Base-by-base conservation (phyloP, 1,284 basidiomycete species). In the Chalciporus sp. region DNA sequence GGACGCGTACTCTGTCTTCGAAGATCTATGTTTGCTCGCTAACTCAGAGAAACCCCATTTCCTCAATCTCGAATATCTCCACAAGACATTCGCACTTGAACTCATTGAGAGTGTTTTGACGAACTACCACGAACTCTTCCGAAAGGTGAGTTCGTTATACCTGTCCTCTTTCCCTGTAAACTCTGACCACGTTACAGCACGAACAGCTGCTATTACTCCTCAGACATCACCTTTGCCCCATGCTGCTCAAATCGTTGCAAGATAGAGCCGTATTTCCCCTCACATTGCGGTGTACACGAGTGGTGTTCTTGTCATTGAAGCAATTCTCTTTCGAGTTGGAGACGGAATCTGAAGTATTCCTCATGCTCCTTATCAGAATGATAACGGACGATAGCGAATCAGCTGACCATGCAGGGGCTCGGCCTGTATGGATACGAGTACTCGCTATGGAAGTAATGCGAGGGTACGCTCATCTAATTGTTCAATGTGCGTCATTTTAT, bases 31-130 rank as follows among this genome's bases (percentile, higher is more conserved):
- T 68, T 74, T 96, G 1, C 80, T 97, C 2, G 90, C 91, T 11
- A 92, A 93, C 63, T 80, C 84, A 5, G 93, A 97, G 68, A 86
- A 80, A 51, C 92, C 95, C 0, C 78, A 82, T 49, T 94, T 98
- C 69, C 76, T 98, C 55, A 87, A 88, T 61, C 82, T 98, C 31
- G 84, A 89, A n/a, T 84, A 82, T 42, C 77, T 99, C 23, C 92
- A 93, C 61, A 90, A 95, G 70, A 98, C 96, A 0, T 98, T 98
- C 64, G 93, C 94, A 0, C 76, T 99, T 26, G 96, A 99, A 72
- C 77, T 99, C 50, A 92, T 99, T 52, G 97, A 99, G 74, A 98
- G 95, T 65, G 93, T 98, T 5, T 76, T 99, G 49, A 96, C 94
- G 12, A 98, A 97, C 61, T 98, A 98, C 67, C 89, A 95, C 60